These are phyloP conservation scores for Rehmannia glutinosa DNA, from an alignment of 257 asterid genomes.

Conservation along the genomic window DNA sequence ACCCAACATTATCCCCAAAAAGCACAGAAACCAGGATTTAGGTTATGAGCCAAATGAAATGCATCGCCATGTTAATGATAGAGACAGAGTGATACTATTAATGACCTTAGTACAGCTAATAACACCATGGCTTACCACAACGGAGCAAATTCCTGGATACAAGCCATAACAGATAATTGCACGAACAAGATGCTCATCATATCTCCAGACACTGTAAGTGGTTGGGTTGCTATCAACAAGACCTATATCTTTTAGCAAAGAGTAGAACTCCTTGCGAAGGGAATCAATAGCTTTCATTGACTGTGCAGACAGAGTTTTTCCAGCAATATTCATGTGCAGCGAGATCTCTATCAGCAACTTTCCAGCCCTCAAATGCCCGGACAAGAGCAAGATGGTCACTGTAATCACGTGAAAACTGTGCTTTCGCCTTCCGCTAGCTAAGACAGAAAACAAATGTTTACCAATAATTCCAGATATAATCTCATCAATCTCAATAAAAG, in stretches of 20 bases:
- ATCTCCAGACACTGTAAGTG: constrained; percentile 72
- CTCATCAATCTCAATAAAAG: not conserved
- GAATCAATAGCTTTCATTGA: constrained; percentile 93
- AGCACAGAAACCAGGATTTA: not conserved
- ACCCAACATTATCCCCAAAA: not conserved
- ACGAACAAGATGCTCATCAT: constrained; percentile 78
- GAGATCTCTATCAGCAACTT: constrained; percentile 68
- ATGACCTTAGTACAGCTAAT: constrained; percentile 3
- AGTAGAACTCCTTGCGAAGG: constrained; percentile 77
- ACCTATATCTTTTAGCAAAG: constrained; percentile 78
- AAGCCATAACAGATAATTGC: constrained; percentile 84
- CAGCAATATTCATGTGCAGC: constrained; percentile 82
- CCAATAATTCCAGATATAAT: not conserved
- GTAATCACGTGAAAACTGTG: constrained; percentile 77
- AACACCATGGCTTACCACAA: constrained; percentile 59
- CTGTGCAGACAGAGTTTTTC: constrained; percentile 82
- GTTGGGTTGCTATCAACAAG: constrained; percentile 79
- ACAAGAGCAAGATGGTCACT: constrained; percentile 95
- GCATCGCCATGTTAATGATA: not conserved
- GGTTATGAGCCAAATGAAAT: constrained; percentile 9
- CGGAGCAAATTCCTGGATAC: constrained; percentile 92
- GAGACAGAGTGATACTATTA: too few relatives aligned
- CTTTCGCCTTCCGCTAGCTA: constrained; percentile 98
- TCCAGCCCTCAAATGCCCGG: constrained; percentile 92
- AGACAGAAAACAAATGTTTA: constrained; percentile 17